Evolutionary conservation across 2,329 filamentous ascomycete species (phyloP).

Genomic region (Corynespora cassiicola): DNA sequence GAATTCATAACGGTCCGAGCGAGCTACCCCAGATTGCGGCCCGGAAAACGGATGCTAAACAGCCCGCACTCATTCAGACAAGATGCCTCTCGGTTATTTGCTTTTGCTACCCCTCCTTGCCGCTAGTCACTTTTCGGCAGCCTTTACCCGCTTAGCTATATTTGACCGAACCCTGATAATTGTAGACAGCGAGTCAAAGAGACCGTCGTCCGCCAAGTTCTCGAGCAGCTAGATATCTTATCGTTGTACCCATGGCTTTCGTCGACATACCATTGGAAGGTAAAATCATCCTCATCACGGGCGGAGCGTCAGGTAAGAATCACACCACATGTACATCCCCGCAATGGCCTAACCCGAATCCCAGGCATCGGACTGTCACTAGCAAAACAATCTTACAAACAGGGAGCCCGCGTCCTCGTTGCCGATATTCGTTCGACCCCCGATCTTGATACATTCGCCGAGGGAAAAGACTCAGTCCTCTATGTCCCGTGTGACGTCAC

Average conservation of each 20-base stretch:
- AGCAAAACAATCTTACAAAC: slow-evolving; percentile 30
- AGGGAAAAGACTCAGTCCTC: slow-evolving; percentile 27
- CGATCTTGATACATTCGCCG: slow-evolving; percentile 23
- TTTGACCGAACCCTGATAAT: too few relatives aligned
- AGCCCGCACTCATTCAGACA: too few relatives aligned
- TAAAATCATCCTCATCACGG: slow-evolving; percentile 43
- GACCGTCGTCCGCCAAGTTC: too few relatives aligned
- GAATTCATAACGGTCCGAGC: too few relatives aligned
- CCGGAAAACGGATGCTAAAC: too few relatives aligned
- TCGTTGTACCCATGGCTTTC: slow-evolving; percentile 14
- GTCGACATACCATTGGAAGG: slow-evolving; percentile 38
- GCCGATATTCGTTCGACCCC: slow-evolving; percentile 32
- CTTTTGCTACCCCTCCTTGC: too few relatives aligned
- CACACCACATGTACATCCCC: neutral
- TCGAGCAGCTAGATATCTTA: too few relatives aligned
- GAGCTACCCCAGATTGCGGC: too few relatives aligned
- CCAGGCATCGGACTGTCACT: slow-evolving; percentile 42
- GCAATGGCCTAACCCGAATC: slow-evolving; percentile 3
- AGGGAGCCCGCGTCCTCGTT: slow-evolving; percentile 30
- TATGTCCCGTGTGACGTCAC: slow-evolving; percentile 36
- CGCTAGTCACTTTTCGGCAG: too few relatives aligned
- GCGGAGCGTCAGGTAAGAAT: slow-evolving; percentile 40
- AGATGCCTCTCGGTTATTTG: too few relatives aligned
- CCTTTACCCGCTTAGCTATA: too few relatives aligned
- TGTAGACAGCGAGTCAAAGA: too few relatives aligned